phyloP scores from a whole-genome alignment of 2,329 filamentous ascomycete species.

The Colletotrichum plurivorum region DNA sequence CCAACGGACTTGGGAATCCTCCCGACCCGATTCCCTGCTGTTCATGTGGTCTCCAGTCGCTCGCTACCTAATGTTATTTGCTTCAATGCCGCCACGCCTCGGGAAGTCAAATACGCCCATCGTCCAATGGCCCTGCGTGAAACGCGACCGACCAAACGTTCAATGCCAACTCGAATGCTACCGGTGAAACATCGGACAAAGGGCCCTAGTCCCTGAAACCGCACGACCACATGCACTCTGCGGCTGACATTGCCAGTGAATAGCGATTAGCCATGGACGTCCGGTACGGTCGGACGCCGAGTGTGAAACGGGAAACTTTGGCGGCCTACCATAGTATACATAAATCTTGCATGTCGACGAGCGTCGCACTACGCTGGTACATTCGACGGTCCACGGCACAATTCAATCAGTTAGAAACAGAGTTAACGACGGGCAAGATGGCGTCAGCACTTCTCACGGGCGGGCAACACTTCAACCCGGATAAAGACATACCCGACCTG shows the following conservation, averaged over 20 bases:
- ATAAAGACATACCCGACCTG: constrained; percentile 50
- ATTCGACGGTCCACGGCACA: neutral
- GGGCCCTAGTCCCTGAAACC: neutral
- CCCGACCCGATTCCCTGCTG: too few species aligned
- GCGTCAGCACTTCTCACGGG: constrained; percentile 32
- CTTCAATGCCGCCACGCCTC: neutral
- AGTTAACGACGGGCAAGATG: neutral
- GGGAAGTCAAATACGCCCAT: neutral
- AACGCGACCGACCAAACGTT: neutral
- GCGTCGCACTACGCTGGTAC: neutral
- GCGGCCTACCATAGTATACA: neutral
- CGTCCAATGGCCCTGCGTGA: neutral
- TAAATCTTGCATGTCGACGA: neutral
- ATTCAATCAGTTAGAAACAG: neutral
- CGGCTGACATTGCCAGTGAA: constrained; percentile 12
- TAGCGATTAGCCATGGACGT: neutral
- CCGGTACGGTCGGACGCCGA: constrained; percentile 26
- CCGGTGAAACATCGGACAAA: neutral
- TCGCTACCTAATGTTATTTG: too few species aligned
- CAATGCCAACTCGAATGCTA: neutral
- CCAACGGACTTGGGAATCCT: too few species aligned
- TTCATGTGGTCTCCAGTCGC: too few species aligned
- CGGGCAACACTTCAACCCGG: constrained; percentile 31
- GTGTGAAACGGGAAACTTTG: constrained; percentile 33
- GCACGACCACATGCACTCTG: neutral